phyloP scores from a whole-genome alignment of 345 rosid species.

The Brassica nigra region DNA sequence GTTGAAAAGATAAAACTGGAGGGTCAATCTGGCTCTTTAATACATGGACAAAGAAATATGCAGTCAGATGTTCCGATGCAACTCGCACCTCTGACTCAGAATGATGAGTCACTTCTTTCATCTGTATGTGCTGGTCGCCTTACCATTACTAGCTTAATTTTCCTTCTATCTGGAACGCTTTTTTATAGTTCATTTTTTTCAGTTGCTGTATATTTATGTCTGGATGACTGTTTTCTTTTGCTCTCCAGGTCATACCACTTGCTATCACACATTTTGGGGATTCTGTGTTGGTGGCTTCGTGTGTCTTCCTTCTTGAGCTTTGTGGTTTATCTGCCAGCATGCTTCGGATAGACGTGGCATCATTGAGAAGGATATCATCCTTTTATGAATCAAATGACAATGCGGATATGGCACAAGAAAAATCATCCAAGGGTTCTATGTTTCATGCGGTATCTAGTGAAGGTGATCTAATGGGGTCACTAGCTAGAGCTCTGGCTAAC shows the following conservation, averaged over 20 bases:
- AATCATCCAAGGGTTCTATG: slow-evolving; percentile 59
- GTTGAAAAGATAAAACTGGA: slow-evolving; percentile 68
- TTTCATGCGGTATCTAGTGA: slow-evolving; percentile 58
- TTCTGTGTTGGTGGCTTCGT: slow-evolving; percentile 80
- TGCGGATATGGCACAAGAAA: slow-evolving; percentile 49
- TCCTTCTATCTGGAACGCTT: slow-evolving; percentile 8
- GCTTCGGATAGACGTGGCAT: slow-evolving; percentile 81
- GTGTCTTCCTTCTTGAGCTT: slow-evolving; percentile 86
- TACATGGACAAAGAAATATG: slow-evolving; percentile 64
- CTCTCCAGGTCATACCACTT: slow-evolving; percentile 80
- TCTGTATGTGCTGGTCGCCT: slow-evolving; percentile 62
- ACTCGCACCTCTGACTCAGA: slow-evolving; percentile 68
- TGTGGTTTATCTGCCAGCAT: slow-evolving; percentile 86
- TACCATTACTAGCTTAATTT: slow-evolving; percentile 23
- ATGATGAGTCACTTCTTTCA: slow-evolving; percentile 76
- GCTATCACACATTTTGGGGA: slow-evolving; percentile 87
- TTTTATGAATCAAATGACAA: slow-evolving; percentile 61
- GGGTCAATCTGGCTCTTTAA: slow-evolving; percentile 53
- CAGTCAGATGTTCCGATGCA: slow-evolving; percentile 89
- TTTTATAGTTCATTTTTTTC: not conserved
- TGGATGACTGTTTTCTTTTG: slow-evolving; percentile 12
- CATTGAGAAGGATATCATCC: slow-evolving; percentile 79
- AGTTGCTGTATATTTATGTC: slow-evolving; percentile 24
- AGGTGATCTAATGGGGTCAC: slow-evolving; percentile 68
- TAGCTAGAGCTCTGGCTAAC: slow-evolving; percentile 88